These are phyloP conservation scores for Elasticomyces elasticus DNA, from an alignment of 495 filamentous ascomycete species.

Conservation along the genomic window DNA sequence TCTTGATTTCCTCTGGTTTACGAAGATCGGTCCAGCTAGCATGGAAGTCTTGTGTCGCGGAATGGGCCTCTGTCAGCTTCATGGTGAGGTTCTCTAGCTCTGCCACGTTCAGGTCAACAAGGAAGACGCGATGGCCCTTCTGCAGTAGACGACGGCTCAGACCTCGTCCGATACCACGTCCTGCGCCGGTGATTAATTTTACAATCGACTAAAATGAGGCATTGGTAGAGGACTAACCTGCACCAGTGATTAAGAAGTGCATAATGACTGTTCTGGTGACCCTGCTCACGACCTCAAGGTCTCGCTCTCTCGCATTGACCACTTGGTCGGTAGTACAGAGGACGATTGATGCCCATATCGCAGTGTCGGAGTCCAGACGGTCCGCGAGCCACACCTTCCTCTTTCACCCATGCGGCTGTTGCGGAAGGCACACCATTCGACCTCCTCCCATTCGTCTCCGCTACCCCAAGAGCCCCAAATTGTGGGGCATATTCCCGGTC, in stretches of 20 bases:
- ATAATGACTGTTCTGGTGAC: constrained; percentile 24
- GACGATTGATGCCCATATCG: no score
- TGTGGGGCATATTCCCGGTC: not conserved
- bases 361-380: not conserved
- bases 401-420: not conserved
- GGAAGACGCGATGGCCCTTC: constrained; percentile 22
- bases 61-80: not conserved
- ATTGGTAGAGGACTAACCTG: no score
- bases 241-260: constrained; percentile 28
- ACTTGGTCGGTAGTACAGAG: no score
- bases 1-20: constrained; percentile 6
- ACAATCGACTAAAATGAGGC: no score
- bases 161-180: constrained; percentile 26
- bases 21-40: constrained; percentile 11
- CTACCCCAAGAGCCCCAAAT: not conserved
- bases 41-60: constrained; percentile 1
- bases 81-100: constrained; percentile 11
- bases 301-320: no score
- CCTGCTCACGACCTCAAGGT: no score
- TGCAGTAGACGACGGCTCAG: constrained; percentile 22
- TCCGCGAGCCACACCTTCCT: not conserved
- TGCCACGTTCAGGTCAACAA: constrained; percentile 21
- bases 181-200: constrained; percentile 28
- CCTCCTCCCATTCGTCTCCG: not conserved
- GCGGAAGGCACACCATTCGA: not conserved